Conservation (phyloP, 345 rosid genomes). For the Sisymbrium irio region DNA sequence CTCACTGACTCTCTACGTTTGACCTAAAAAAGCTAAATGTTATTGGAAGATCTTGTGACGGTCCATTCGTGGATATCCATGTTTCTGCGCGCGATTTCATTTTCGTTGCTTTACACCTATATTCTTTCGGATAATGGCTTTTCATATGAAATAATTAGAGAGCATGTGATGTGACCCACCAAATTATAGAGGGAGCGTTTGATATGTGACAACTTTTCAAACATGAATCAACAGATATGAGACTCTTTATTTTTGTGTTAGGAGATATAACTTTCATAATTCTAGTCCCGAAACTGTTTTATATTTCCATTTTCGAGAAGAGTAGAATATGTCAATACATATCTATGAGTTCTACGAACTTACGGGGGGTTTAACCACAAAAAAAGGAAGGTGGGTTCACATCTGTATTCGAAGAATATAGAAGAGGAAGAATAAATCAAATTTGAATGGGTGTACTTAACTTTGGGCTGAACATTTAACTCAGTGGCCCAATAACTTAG, state of each 20-base stretch:
- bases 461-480: constrained; percentile 6
- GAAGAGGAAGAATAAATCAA: not conserved
- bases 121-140: constrained; percentile 21
- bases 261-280: not conserved
- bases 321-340: not conserved
- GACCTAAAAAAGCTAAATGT: constrained; percentile 17
- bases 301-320: not conserved
- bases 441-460: not conserved
- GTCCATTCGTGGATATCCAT: constrained; percentile 36
- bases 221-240: not conserved
- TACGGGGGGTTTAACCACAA: not conserved
- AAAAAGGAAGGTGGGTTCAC: not conserved
- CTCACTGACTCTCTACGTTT: constrained; percentile 28
- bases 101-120: constrained; percentile 21
- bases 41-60: constrained; percentile 33
- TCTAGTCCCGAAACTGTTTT: not conserved
- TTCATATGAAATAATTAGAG: constrained; percentile 25
- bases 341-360: not conserved
- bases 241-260: not conserved
- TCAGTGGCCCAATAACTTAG: not conserved
- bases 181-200: constrained; percentile 7
- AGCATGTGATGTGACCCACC: constrained; percentile 34
- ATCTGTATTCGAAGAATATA: not conserved
- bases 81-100: constrained; percentile 18
- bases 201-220: constrained; percentile 3